These are phyloP conservation scores for Barbarea vulgaris DNA, from an alignment of 345 rosid species.

Conservation along the genomic window DNA sequence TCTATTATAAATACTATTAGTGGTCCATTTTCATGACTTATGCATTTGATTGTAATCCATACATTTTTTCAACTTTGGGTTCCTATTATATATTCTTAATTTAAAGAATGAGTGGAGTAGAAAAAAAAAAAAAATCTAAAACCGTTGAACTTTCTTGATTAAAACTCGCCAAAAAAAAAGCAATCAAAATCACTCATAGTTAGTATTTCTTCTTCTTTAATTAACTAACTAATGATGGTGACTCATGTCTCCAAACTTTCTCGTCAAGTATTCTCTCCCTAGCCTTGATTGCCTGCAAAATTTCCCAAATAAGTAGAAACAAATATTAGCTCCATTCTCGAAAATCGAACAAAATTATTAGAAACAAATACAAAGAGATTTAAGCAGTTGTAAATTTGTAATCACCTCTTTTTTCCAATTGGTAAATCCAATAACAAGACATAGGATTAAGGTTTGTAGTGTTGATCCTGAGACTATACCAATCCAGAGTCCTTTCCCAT, in stretches of 20 bases:
- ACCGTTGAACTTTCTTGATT: not conserved
- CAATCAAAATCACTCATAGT: not conserved
- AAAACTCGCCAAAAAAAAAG: not conserved
- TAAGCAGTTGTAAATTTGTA: not conserved
- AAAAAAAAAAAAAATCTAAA: not conserved
- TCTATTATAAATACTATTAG: too few species aligned
- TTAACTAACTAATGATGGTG: constrained; percentile 13
- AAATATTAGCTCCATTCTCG: not conserved
- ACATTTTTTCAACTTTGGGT: not conserved
- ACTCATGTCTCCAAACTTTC: constrained; percentile 19
- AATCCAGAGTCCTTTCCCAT: constrained; percentile 63
- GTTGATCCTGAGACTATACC: constrained; percentile 57
- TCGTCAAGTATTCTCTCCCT: constrained; percentile 46
- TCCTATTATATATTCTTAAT: not conserved
- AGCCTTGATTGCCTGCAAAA: constrained; percentile 48
- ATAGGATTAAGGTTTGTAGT: constrained; percentile 49
- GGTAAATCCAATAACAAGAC: constrained; percentile 47
- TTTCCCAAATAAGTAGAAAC: not conserved
- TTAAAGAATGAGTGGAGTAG: not conserved
- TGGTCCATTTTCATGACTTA: too few species aligned
- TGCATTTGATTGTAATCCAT: too few species aligned
- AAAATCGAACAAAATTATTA: not conserved
- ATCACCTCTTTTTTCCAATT: constrained; percentile 66
- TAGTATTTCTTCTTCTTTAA: not conserved
- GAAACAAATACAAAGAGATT: not conserved